A percentile compares a stretch with the other conserved stretches of the same genome.
Conservation (phyloP, 2,329 filamentous ascomycete genomes). For the Penicillium frequentans region DNA sequence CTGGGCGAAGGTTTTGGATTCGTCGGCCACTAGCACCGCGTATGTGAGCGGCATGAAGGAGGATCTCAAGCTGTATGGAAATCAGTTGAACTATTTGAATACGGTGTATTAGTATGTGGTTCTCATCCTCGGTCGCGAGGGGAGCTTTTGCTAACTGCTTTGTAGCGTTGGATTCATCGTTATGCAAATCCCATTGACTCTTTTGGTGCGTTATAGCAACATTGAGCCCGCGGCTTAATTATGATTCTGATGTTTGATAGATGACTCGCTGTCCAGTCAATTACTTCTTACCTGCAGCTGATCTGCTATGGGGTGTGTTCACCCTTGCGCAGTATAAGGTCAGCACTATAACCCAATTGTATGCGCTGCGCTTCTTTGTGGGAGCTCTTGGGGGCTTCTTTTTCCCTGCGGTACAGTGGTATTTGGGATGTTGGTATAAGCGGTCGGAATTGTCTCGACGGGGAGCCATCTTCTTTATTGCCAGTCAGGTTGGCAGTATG, state of each 20-base stretch:
- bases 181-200: constrained; percentile 18
- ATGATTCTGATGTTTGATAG: background rate
- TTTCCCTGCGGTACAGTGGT: constrained; percentile 29
- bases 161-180: constrained; percentile 20
- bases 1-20: constrained; percentile 20
- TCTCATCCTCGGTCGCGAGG: background rate
- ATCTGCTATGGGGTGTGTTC: constrained; percentile 19
- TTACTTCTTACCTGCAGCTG: constrained; percentile 18
- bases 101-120: constrained; percentile 16
- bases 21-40: constrained; percentile 22
- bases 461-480: constrained; percentile 25
- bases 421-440: constrained; percentile 25
- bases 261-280: constrained; percentile 21
- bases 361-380: constrained; percentile 36
- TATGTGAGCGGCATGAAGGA: constrained; percentile 27
- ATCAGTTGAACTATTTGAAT: constrained; percentile 25
- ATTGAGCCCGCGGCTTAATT: background rate
- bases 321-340: constrained; percentile 19
- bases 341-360: constrained; percentile 25
- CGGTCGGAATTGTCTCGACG: constrained; percentile 21
- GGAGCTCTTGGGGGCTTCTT: constrained; percentile 34
- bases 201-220: constrained; percentile 8
- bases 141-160: background rate
- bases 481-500: constrained; percentile 24
- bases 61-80: constrained; percentile 20